Percentiles rank a stretch among this genome's conserved stretches.
Conservation (phyloP, 495 filamentous ascomycete species). For the Emericellopsis terricola region DNA sequence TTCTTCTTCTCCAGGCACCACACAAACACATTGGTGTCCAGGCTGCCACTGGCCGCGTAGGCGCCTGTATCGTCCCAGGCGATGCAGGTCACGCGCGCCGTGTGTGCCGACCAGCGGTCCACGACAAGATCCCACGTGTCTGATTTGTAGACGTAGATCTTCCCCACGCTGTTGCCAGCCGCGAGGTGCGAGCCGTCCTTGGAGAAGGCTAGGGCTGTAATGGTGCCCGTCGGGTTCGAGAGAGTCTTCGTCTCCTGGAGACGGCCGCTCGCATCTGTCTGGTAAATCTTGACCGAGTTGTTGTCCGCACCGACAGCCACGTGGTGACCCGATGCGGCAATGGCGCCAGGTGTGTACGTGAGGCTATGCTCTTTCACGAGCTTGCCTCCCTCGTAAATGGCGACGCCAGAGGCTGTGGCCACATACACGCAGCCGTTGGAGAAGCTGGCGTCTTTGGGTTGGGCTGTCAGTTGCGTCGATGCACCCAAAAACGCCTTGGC, state of each 20-base stretch:
- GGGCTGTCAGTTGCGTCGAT: constrained; percentile 24
- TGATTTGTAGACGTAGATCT: constrained; percentile 61
- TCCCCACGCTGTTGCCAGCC: constrained; percentile 66
- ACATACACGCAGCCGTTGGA: constrained; percentile 34
- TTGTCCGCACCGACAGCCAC: constrained; percentile 67
- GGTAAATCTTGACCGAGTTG: constrained; percentile 55
- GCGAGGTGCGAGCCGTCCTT: constrained; percentile 53
- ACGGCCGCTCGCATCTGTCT: constrained; percentile 28
- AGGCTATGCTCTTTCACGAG: constrained; percentile 27
- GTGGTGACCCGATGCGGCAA: constrained; percentile 43
- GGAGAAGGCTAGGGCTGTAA: constrained; percentile 65
- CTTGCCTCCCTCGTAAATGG: constrained; percentile 41
- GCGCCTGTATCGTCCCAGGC: constrained; percentile 63
- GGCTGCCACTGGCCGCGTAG: constrained; percentile 62
- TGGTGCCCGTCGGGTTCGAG: constrained; percentile 31
- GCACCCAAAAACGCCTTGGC: constrained; percentile 29
- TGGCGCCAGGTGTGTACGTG: constrained; percentile 41
- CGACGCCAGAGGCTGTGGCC: constrained; percentile 45
- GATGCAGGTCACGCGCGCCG: constrained; percentile 64
- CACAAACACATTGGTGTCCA: constrained; percentile 82
- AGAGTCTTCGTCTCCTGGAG: constrained; percentile 24
- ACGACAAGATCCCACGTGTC: constrained; percentile 40
- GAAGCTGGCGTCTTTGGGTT: constrained; percentile 31
- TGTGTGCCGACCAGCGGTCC: constrained; percentile 83
- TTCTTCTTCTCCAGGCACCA: constrained; percentile 71